Evolutionary conservation across 345 rosid species (phyloP).

Genomic region (Brassica cretica): DNA sequence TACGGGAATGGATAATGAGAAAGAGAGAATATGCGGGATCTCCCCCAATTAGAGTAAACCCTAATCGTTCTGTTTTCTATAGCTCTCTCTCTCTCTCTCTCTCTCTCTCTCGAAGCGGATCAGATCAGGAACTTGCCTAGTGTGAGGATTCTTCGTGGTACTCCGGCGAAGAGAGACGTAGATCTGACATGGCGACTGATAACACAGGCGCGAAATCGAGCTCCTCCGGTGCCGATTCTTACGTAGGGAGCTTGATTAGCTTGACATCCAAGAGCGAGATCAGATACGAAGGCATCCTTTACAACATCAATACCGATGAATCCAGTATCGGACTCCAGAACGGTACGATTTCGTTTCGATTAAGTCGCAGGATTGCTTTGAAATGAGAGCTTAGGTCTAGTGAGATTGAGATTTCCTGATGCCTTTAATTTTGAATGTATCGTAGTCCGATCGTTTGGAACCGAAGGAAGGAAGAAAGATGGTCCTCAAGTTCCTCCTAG

Average conservation of each 20-base stretch:
- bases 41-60: slow-evolving; percentile 47
- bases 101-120: slow-evolving; percentile 12
- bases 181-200: slow-evolving; percentile 64
- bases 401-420: slow-evolving; percentile 6
- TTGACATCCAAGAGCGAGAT: slow-evolving; percentile 96
- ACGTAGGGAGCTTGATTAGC: slow-evolving; percentile 95
- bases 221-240: slow-evolving; percentile 85
- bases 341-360: slow-evolving; percentile 47
- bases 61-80: slow-evolving; percentile 29
- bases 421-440: neutral
- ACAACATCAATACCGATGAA: slow-evolving; percentile 90
- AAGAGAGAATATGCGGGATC: slow-evolving; percentile 1
- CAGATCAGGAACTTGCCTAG: neutral
- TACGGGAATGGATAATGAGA: neutral
- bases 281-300: slow-evolving; percentile 92
- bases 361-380: neutral
- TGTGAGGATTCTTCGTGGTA: neutral
- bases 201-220: slow-evolving; percentile 57
- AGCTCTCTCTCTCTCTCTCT: slow-evolving; percentile 2
- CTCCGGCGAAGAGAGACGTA: slow-evolving; percentile 8
- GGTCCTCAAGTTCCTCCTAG: slow-evolving; percentile 61
- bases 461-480: slow-evolving; percentile 75
- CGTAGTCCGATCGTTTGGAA: slow-evolving; percentile 72
- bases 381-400: neutral
- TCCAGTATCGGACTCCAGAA: slow-evolving; percentile 92